phyloP scores from a whole-genome alignment of 2,329 filamentous ascomycete genomes.

The Penicillium capsulatum region DNA sequence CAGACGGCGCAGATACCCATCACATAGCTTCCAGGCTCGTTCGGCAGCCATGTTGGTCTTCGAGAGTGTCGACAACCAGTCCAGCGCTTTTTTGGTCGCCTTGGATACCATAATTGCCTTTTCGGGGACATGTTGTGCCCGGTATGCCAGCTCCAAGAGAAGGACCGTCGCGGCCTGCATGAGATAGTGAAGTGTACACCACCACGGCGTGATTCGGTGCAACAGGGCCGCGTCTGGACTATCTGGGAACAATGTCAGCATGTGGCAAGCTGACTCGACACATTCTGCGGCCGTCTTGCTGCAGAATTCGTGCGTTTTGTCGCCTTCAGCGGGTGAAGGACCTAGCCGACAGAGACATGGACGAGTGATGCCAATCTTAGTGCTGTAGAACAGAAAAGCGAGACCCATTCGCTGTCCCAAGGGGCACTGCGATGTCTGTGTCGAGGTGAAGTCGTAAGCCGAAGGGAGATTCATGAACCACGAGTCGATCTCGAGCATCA shows the following conservation, averaged over 20 bases:
- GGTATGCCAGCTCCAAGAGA: slow-evolving; percentile 43
- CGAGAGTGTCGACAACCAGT: slow-evolving; percentile 34
- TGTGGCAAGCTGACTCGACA: slow-evolving; percentile 41
- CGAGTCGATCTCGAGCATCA: slow-evolving; percentile 37
- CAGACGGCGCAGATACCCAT: slow-evolving; percentile 34
- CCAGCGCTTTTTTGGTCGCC: slow-evolving; percentile 33
- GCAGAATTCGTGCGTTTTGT: slow-evolving; percentile 36
- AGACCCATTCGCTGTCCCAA: slow-evolving; percentile 37
- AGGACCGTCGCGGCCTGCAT: slow-evolving; percentile 44
- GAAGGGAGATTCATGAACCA: slow-evolving; percentile 41
- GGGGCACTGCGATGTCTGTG: slow-evolving; percentile 33
- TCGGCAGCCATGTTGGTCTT: slow-evolving; percentile 28
- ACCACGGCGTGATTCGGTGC: slow-evolving; percentile 42
- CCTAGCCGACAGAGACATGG: slow-evolving; percentile 43
- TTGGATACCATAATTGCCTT: slow-evolving; percentile 36
- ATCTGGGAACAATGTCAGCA: slow-evolving; percentile 41
- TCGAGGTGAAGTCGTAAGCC: slow-evolving; percentile 39
- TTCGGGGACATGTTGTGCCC: slow-evolving; percentile 42
- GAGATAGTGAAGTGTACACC: slow-evolving; percentile 43
- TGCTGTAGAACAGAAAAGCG: slow-evolving; percentile 43
- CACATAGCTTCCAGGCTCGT: slow-evolving; percentile 36
- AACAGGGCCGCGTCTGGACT: slow-evolving; percentile 36
- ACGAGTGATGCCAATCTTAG: slow-evolving; percentile 41
- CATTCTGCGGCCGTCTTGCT: slow-evolving; percentile 39
- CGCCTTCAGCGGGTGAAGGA: slow-evolving; percentile 29